Evolutionary conservation across 345 rosid genomes (phyloP), one percentile per base, ranked within the genome.

Genomic region (Linum trigynum): DNA sequence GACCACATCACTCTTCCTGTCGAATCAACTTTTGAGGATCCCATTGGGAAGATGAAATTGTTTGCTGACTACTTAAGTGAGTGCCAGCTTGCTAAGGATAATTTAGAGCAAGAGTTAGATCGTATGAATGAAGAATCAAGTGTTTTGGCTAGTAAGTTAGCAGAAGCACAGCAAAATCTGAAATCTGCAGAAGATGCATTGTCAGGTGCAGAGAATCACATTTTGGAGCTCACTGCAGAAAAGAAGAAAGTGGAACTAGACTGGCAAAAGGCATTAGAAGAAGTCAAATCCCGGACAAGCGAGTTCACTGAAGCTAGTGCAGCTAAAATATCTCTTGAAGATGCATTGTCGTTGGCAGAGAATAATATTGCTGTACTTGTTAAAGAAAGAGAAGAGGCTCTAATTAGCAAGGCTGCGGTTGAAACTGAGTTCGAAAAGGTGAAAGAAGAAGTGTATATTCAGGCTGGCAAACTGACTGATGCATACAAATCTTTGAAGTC

Each of bases 381-480:
- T 60, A 84, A 67, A 74, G 96, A 82, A 78, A 86, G 83, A 74
- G 91, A 89, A 75, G 97, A 83, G 76, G 83, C 79, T 75, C 84
- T 80, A 69, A 73, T 70, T 68, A 67, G 79, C 69, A 74, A 77
- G 71, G 80, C 79, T 72, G 72, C 79, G 55, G 71, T 79, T 55
- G 87, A 75, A 75, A 71, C 68, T 48, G 91, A 89, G 62, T 73
- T 83, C 43, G 92, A 78, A 80, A 80, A 73, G 75, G 43, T 77
- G 71, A 79, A 71, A 74, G 80, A 77, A 62, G 91, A 81, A 73
- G 63, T 72, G 72, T 68, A 79, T 37, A 17, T 64, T 66, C 91
- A 86, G 75, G 80, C 76, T 51, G 69, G 71, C 71, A 77, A 77
- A 76, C 73, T 92, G 64, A 61, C 71, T 2, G 94, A 82, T 76